A percentile compares a stretch with the other conserved stretches of the same genome.
These are phyloP conservation scores for Boletellus ananas DNA, from an alignment of 768 basidiomycete genomes.

Conservation along the genomic window DNA sequence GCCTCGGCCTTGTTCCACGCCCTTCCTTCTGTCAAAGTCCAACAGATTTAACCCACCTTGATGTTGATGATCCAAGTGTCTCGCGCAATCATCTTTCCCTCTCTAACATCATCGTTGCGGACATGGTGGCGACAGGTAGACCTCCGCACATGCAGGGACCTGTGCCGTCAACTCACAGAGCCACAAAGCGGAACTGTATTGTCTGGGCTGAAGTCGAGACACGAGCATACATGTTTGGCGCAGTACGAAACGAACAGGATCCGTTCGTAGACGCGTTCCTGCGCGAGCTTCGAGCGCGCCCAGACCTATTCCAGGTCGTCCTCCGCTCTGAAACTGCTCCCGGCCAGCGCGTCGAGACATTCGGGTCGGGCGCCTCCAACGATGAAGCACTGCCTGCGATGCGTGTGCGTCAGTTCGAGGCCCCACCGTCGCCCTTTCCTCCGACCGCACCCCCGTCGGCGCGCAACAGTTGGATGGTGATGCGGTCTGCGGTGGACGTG, in stretches of 20 bases:
- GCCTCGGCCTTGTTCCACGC: constrained; percentile 14
- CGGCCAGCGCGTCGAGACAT: constrained; percentile 17
- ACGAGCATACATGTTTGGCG: constrained; percentile 31
- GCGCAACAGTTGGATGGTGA: constrained; percentile 9
- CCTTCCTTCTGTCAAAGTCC: too few relatives aligned
- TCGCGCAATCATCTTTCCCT: constrained; percentile 22
- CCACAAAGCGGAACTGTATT: constrained; percentile 12
- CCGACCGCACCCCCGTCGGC: not conserved
- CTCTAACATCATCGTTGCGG: constrained; percentile 16
- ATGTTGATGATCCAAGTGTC: too few relatives aligned
- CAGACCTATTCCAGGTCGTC: constrained; percentile 31
- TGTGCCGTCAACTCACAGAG: constrained; percentile 4
- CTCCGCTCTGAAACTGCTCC: constrained; percentile 29
- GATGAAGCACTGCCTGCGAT: constrained; percentile 7
- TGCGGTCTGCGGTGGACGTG: constrained; percentile 16
- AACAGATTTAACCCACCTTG: too few relatives aligned
- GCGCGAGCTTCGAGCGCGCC: constrained; percentile 27
- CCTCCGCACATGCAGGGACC: not conserved
- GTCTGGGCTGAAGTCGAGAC: constrained; percentile 24
- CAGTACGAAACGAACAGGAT: constrained; percentile 27
- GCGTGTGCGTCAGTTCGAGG: constrained; percentile 21
- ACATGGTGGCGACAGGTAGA: constrained; percentile 16
- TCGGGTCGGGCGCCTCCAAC: constrained; percentile 19
- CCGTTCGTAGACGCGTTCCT: constrained; percentile 26
- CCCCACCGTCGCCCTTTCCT: constrained; percentile 3